phyloP scores from a whole-genome alignment of 495 filamentous ascomycete genomes.

The Aeminium ludgeri region DNA sequence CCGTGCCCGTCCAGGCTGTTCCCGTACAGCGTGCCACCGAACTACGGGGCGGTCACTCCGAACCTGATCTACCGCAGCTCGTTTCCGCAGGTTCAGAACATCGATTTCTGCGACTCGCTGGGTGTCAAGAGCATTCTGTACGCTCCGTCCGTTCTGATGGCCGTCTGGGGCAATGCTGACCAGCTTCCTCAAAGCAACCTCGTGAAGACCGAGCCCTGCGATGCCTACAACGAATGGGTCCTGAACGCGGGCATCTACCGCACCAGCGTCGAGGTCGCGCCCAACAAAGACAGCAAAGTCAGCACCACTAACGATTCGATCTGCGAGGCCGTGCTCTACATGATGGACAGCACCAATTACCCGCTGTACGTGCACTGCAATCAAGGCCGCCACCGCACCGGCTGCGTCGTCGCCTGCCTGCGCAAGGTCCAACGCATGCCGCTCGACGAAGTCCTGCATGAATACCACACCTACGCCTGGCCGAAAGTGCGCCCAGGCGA shows the following conservation, averaged over 20 bases:
- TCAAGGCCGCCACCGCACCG: constrained; percentile 79
- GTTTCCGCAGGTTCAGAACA: constrained; percentile 49
- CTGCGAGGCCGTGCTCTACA: constrained; percentile 41
- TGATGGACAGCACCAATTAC: constrained; percentile 49
- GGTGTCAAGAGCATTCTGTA: constrained; percentile 61
- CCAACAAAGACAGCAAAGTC: constrained; percentile 49
- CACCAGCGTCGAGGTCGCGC: constrained; percentile 48
- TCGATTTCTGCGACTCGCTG: constrained; percentile 44
- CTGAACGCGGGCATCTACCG: constrained; percentile 45
- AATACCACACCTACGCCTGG: constrained; percentile 51
- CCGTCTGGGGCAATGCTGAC: too few species aligned
- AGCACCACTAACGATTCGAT: constrained; percentile 43
- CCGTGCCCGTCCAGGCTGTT: constrained; percentile 15
- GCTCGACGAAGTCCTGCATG: constrained; percentile 36
- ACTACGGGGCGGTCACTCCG: constrained; percentile 48
- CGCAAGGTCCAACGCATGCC: constrained; percentile 49
- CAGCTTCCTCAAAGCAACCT: constrained; percentile 39
- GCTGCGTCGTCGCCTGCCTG: constrained; percentile 58
- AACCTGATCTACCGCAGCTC: constrained; percentile 56
- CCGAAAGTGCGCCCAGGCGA: constrained; percentile 43
- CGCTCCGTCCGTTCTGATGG: constrained; percentile 15
- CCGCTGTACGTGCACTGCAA: constrained; percentile 78
- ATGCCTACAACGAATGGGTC: constrained; percentile 44
- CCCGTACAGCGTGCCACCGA: constrained; percentile 32
- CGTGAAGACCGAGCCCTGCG: constrained; percentile 46